phyloP scores from a whole-genome alignment of 805 yeast genomes.

The Teunomyces cretensis region DNA sequence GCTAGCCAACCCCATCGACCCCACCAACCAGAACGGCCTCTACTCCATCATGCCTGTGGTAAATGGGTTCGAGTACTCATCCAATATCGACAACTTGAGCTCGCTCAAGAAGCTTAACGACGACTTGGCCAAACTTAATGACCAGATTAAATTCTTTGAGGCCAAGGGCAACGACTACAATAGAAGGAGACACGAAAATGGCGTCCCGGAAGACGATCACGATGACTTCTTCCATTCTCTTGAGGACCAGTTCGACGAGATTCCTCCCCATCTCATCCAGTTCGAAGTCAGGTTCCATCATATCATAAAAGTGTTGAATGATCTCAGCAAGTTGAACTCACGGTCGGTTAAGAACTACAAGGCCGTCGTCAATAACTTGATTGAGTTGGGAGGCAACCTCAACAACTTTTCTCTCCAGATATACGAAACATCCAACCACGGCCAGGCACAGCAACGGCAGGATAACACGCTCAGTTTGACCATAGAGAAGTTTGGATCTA shows the following conservation, averaged over 20 bases:
- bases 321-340: slow-evolving; percentile 38
- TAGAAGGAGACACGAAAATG: slow-evolving; percentile 2
- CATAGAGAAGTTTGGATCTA: slow-evolving; percentile 54
- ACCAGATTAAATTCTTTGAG: slow-evolving; percentile 31
- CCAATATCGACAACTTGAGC: slow-evolving; percentile 29
- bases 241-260: slow-evolving; percentile 18
- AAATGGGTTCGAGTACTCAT: slow-evolving; percentile 35
- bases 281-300: slow-evolving; percentile 36
- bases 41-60: slow-evolving; percentile 48
- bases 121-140: slow-evolving; percentile 32
- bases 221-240: slow-evolving; percentile 1
- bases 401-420: slow-evolving; percentile 54
- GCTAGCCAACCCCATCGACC: slow-evolving; percentile 50
- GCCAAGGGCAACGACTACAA: slow-evolving; percentile 19
- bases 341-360: slow-evolving; percentile 41
- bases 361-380: slow-evolving; percentile 35
- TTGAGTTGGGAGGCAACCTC: slow-evolving; percentile 57
- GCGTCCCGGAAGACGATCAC: background rate
- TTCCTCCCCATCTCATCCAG: slow-evolving; percentile 32
- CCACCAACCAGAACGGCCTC: slow-evolving; percentile 54
- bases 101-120: slow-evolving; percentile 34
- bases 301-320: slow-evolving; percentile 30
- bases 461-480: slow-evolving; percentile 27
- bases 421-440: slow-evolving; percentile 18
- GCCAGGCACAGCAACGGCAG: slow-evolving; percentile 5